Base-by-base conservation (phyloP, 192 early-diverging fungal species). In the Backusella sp. region DNA sequence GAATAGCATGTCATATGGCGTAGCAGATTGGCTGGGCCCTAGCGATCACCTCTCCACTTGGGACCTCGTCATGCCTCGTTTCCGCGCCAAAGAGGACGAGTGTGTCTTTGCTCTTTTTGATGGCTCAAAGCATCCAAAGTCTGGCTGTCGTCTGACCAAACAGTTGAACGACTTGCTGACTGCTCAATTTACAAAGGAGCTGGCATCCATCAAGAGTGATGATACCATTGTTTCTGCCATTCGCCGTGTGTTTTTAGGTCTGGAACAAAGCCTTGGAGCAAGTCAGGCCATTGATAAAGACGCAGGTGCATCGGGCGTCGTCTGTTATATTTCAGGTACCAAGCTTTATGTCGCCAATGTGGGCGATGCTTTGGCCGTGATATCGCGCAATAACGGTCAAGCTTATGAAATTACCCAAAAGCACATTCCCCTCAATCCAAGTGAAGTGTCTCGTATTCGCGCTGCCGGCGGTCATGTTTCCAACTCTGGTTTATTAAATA, bases 71-170 rank as follows among this genome's bases (percentile, higher is more conserved):
- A 88, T 93, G 78, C 93, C 96, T 15, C 86, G 92, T 52, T 94
- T 97, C 77, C 85, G 94, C 42, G 91, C 88, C 46, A 84, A 90
- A n/a, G 94, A 95, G 35, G 94, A 97, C 74, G 96, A 97, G 76
- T 93, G 91, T 37, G 74, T 97, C 1, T 96, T 97, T 87, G 96
- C 92, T 7, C 76, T 97, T 7, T 97, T 96, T 83, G 94, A 97
- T 73, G 93, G 93, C 19, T 82, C 88, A 28, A 88, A 81, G 70
- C 69, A 82, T 74, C 46, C 88, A 65, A 81, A 92, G 76, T 66
- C 72, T 21, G 85, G 89, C 28, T 81, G 83, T 52, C 83, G 79
- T 49, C 85, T 91, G 37, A 87, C 88, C 5, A 91, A 89, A 62
- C 90, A 94, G 46, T 81, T 96, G 23, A 91, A 92, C 74, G 94